phyloP scores from a whole-genome alignment of 768 basidiomycete species.

The Trametes cingulata region DNA sequence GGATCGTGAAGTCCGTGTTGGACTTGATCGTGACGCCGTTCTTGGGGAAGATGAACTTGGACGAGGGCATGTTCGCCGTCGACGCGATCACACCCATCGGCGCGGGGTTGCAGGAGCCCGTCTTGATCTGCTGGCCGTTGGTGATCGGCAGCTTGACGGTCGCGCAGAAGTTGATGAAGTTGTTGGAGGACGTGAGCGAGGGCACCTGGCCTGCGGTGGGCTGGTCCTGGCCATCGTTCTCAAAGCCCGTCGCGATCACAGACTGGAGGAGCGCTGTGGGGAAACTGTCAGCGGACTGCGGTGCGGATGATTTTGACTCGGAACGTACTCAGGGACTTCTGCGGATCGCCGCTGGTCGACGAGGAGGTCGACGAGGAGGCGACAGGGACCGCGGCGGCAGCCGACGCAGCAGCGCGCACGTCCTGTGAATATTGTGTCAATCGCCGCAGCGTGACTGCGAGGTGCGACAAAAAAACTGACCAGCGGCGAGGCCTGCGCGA shows the following conservation, averaged over 20 bases:
- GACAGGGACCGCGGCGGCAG: slow-evolving; percentile 13
- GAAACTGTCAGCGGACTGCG: not conserved
- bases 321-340: slow-evolving; percentile 43
- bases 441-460: not conserved
- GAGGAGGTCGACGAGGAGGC: slow-evolving; percentile 16
- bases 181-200: slow-evolving; percentile 61
- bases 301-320: not conserved
- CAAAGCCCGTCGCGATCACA: slow-evolving; percentile 56
- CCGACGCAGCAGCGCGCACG: slow-evolving; percentile 1
- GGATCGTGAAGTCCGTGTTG: slow-evolving; percentile 54
- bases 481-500: slow-evolving; percentile 32
- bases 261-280: slow-evolving; percentile 41
- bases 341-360: slow-evolving; percentile 39
- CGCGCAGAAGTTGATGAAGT: slow-evolving; percentile 70
- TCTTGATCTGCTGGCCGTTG: slow-evolving; percentile 53
- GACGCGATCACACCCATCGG: slow-evolving; percentile 65
- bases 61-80: slow-evolving; percentile 50
- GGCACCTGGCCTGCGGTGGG: slow-evolving; percentile 47
- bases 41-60: slow-evolving; percentile 51
- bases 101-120: slow-evolving; percentile 46
- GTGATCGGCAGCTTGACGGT: slow-evolving; percentile 57
- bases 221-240: slow-evolving; percentile 46
- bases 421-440: not conserved
- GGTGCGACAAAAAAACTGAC: slow-evolving; percentile 17
- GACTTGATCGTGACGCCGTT: slow-evolving; percentile 48